Conservation (phyloP, 139 green algal genomes). For the Helicosporidium sp. region DNA sequence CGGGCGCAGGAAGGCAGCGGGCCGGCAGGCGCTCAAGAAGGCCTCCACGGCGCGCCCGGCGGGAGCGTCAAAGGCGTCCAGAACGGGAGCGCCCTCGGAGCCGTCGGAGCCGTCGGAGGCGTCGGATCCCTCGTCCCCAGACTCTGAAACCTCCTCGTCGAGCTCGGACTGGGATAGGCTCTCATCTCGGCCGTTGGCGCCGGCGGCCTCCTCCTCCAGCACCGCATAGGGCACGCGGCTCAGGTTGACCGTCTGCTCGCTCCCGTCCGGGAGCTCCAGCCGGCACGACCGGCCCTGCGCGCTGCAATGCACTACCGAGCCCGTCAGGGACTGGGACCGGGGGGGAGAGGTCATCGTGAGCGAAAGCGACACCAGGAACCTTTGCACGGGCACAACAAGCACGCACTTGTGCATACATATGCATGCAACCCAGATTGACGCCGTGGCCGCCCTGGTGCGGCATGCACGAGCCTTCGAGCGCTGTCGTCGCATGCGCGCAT, state of each 20-base stretch:
- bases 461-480: too few relatives aligned
- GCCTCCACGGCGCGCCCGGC: neutral
- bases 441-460: too few relatives aligned
- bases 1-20: slow-evolving; percentile 37
- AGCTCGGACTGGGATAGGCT: neutral
- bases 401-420: neutral
- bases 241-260: neutral
- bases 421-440: too few relatives aligned
- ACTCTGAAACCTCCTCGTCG: too few relatives aligned
- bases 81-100: neutral
- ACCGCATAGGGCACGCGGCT: neutral
- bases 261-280: neutral
- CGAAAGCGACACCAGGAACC: too few relatives aligned
- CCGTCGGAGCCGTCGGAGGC: neutral
- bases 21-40: slow-evolving; percentile 3
- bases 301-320: neutral
- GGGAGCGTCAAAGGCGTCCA: neutral
- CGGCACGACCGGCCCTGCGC: neutral
- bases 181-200: neutral
- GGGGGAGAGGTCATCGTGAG: too few relatives aligned
- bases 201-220: neutral
- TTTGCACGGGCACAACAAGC: too few relatives aligned
- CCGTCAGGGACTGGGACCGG: too few relatives aligned
- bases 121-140: neutral
- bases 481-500: too few relatives aligned